These are phyloP conservation scores for Postia placenta DNA, from an alignment of 768 basidiomycete genomes.

Conservation along the genomic window DNA sequence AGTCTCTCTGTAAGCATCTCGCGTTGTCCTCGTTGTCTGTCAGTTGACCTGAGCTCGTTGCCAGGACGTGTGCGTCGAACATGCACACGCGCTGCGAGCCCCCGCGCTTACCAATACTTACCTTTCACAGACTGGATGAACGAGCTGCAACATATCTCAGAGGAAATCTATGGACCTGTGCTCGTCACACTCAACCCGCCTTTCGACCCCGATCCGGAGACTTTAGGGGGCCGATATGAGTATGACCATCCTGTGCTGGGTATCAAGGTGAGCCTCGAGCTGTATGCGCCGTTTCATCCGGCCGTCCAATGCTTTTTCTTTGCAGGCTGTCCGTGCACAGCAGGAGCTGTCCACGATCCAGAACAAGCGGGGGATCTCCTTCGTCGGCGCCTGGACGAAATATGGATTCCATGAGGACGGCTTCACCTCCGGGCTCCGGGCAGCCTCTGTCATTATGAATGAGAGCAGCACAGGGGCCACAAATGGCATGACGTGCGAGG, in stretches of 20 bases:
- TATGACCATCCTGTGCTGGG: slow-evolving; percentile 66
- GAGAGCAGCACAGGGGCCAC: neutral
- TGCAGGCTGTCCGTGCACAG: slow-evolving; percentile 51
- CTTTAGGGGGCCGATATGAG: slow-evolving; percentile 37
- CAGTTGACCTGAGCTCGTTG: neutral
- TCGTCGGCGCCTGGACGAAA: slow-evolving; percentile 64
- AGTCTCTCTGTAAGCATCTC: slow-evolving; percentile 45
- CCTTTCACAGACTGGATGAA: slow-evolving; percentile 62
- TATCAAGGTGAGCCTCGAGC: neutral
- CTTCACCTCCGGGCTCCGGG: slow-evolving; percentile 43
- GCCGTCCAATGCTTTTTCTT: neutral
- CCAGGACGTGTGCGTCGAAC: neutral
- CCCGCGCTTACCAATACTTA: neutral
- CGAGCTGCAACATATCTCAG: slow-evolving; percentile 60
- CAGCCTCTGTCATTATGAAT: slow-evolving; percentile 20
- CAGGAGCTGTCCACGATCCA: slow-evolving; percentile 50
- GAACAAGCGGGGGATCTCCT: slow-evolving; percentile 51
- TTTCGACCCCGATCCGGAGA: slow-evolving; percentile 42
- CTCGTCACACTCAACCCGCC: slow-evolving; percentile 73
- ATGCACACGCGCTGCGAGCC: too few relatives aligned
- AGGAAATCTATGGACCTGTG: slow-evolving; percentile 49
- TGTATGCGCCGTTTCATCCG: neutral
- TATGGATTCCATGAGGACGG: slow-evolving; percentile 85
- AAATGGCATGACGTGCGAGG: slow-evolving; percentile 5
- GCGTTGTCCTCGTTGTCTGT: neutral